Percentiles rank a stretch among this genome's conserved stretches.
phyloP scores from a whole-genome alignment of 306 rosid species.

The Gastrolobium bilobum region DNA sequence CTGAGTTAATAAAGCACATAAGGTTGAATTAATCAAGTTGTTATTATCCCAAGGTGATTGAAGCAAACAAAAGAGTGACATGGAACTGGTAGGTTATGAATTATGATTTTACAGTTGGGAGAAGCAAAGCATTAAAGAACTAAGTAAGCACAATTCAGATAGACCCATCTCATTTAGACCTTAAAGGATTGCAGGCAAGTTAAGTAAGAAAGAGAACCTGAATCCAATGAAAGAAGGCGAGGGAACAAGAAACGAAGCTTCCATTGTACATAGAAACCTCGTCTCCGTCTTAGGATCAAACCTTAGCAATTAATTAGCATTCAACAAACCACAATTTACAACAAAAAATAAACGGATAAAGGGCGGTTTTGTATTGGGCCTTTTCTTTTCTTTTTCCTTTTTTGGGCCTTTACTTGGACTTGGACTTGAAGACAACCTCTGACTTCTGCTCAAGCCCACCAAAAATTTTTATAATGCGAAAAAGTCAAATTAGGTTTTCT shows the following conservation, averaged over 20 bases:
- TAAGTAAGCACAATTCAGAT: background rate
- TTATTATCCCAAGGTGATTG: background rate
- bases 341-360: background rate
- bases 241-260: conserved; percentile 55
- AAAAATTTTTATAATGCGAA: background rate
- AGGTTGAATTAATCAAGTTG: background rate
- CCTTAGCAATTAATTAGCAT: background rate
- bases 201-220: conserved; percentile 51
- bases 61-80: conserved; percentile 13
- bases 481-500: background rate
- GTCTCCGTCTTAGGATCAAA: background rate
- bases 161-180: background rate
- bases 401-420: background rate
- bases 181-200: background rate
- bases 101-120: background rate
- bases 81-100: background rate
- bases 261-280: conserved; percentile 47
- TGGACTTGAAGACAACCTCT: background rate
- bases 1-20: background rate
- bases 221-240: conserved; percentile 43
- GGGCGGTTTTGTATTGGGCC: background rate
- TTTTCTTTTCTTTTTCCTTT: background rate
- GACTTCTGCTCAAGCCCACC: background rate
- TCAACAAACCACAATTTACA: background rate
- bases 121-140: background rate